Percentiles rank a stretch among this genome's conserved stretches.
Evolutionary conservation across 257 asterid species (phyloP).

Genomic region (Solanum sejunctum): DNA sequence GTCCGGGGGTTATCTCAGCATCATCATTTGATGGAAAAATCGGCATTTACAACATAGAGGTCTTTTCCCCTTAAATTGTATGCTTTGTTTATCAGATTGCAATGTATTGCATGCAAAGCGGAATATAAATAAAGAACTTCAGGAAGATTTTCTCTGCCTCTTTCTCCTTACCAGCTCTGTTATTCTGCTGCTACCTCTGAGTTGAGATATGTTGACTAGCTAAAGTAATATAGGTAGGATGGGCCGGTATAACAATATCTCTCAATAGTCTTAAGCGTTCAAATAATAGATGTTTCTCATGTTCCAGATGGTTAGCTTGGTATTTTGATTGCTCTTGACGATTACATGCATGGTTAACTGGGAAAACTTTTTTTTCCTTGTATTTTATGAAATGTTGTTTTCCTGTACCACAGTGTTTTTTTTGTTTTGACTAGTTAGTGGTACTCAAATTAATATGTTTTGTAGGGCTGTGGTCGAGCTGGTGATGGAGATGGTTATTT

Average conservation of each 20-base stretch:
- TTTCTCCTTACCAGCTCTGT: neutral
- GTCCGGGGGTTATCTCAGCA: slow-evolving; percentile 93
- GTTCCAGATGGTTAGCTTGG: neutral
- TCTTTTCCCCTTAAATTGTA: slow-evolving; percentile 6
- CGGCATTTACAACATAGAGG: slow-evolving; percentile 93
- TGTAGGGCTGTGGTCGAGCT: slow-evolving; percentile 75
- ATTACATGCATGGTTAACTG: neutral
- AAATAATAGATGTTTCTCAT: neutral
- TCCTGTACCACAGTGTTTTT: neutral
- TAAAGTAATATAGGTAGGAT: neutral
- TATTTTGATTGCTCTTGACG: neutral
- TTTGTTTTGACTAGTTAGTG: neutral
- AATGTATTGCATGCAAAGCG: neutral
- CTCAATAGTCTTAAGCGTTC: neutral
- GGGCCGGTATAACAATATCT: neutral
- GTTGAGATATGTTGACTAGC: neutral
- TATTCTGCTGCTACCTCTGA: neutral
- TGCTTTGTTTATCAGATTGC: neutral
- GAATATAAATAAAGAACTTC: neutral
- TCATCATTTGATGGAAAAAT: slow-evolving; percentile 97
- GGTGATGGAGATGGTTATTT: slow-evolving; percentile 45
- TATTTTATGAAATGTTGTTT: neutral
- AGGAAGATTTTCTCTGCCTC: neutral
- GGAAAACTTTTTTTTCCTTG: neutral
- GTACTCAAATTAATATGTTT: neutral